Conservation (phyloP, 805 yeast genomes). For the Yamadazyma laniorum region DNA sequence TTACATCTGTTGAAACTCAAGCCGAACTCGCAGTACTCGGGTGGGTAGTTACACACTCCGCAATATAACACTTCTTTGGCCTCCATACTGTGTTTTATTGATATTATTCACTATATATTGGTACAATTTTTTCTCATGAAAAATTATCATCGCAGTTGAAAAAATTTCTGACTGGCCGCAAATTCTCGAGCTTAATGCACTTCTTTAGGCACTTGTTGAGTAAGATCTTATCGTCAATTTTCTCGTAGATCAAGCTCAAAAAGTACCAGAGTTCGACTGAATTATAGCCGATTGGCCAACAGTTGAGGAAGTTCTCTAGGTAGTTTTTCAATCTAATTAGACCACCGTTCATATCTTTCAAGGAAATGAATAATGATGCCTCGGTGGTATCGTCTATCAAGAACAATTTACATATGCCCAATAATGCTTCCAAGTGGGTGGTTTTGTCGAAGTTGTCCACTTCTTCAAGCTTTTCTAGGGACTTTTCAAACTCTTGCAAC, state of each 20-base stretch:
- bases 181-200: slow-evolving; percentile 62
- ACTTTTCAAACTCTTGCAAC: slow-evolving; percentile 62
- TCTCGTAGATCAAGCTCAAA: slow-evolving; percentile 61
- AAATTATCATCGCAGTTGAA: slow-evolving; percentile 26
- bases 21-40: slow-evolving; percentile 91
- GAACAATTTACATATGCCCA: slow-evolving; percentile 55
- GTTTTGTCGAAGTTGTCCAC: slow-evolving; percentile 21
- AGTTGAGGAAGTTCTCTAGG: slow-evolving; percentile 35
- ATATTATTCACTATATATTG: not conserved
- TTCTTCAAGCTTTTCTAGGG: slow-evolving; percentile 45
- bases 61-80: slow-evolving; percentile 54
- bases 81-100: slow-evolving; percentile 6
- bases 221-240: slow-evolving; percentile 47
- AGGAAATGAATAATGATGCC: slow-evolving; percentile 47
- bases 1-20: slow-evolving; percentile 78
- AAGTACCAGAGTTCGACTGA: slow-evolving; percentile 67
- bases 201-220: slow-evolving; percentile 54
- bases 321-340: slow-evolving; percentile 52
- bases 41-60: slow-evolving; percentile 80
- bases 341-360: slow-evolving; percentile 58
- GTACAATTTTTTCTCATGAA: slow-evolving; percentile 4
- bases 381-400: slow-evolving; percentile 38
- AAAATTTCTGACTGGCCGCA: slow-evolving; percentile 51
- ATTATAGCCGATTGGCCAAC: slow-evolving; percentile 42
- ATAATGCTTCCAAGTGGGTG: slow-evolving; percentile 49